A percentile compares a stretch with the other conserved stretches of the same genome.
These are phyloP conservation scores for Salvia rosmarinus DNA, from an alignment of 257 asterid genomes.

Conservation along the genomic window DNA sequence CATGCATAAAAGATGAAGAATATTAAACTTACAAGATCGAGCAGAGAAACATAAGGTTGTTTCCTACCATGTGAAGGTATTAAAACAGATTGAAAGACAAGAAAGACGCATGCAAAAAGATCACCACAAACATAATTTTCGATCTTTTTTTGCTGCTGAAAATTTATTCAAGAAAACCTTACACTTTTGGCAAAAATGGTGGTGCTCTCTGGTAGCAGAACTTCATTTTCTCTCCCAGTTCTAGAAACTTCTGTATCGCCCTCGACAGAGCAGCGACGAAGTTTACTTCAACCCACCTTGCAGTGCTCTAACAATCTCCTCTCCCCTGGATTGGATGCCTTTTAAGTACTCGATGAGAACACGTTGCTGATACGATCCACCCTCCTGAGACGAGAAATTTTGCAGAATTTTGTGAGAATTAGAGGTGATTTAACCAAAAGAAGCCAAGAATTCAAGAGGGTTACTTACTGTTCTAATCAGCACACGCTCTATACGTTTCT, in stretches of 20 bases:
- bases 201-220: constrained; percentile 9
- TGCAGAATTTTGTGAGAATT: constrained; percentile 27
- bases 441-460: background rate
- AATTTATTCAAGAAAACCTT: background rate
- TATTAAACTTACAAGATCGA: no score
- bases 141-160: background rate
- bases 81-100: no score
- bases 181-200: background rate
- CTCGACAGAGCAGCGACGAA: background rate
- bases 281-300: constrained; percentile 45
- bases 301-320: constrained; percentile 64
- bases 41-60: no score
- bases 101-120: background rate
- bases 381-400: constrained; percentile 56
- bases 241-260: background rate
- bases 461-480: constrained; percentile 81
- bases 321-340: constrained; percentile 82
- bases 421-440: constrained; percentile 1
- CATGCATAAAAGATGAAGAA: background rate
- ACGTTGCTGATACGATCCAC: constrained; percentile 96
- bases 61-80: no score
- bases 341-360: constrained; percentile 85
- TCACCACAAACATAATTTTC: background rate
- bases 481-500: constrained; percentile 86
- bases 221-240: background rate